phyloP scores from a whole-genome alignment of 2,329 filamentous ascomycete species.

The Endoconidiophora laricicola region DNA sequence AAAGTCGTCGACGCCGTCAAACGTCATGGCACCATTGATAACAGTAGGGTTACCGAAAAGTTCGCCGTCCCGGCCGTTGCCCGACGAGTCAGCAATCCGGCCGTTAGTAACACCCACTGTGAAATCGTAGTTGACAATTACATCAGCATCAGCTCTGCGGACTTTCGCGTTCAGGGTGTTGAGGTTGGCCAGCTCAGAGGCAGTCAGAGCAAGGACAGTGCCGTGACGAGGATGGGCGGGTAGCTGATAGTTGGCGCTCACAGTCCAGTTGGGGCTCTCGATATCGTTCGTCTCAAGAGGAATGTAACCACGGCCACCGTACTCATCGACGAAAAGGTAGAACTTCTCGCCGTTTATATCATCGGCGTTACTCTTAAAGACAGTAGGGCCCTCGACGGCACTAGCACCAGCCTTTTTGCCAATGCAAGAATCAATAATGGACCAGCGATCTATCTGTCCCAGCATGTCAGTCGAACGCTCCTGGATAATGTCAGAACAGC shows the following conservation, averaged over 20 bases:
- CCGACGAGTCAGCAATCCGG: conserved; percentile 14
- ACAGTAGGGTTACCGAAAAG: conserved; percentile 15
- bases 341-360: conserved; percentile 36
- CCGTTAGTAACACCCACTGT: conserved; percentile 7
- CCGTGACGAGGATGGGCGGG: conserved; percentile 35
- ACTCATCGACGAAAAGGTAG: conserved; percentile 40
- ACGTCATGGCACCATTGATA: conserved; percentile 12
- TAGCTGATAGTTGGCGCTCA: conserved; percentile 28
- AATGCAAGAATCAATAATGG: conserved; percentile 29
- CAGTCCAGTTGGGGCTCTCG: conserved; percentile 30
- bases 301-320: conserved; percentile 33
- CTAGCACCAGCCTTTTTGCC: conserved; percentile 31
- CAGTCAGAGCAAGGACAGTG: conserved; percentile 35
- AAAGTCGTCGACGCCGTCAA: conserved; percentile 17
- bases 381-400: conserved; percentile 34
- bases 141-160: conserved; percentile 10
- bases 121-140: conserved; percentile 16
- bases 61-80: conserved; percentile 15
- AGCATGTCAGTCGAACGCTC: conserved; percentile 29
- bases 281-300: conserved; percentile 35
- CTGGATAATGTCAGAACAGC: conserved; percentile 37
- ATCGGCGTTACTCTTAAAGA: conserved; percentile 32
- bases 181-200: conserved; percentile 24
- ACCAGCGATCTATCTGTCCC: conserved; percentile 27
- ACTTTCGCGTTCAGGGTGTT: conserved; percentile 13